These are phyloP conservation scores for Carex cristatella DNA, from an alignment of 176 grass and related monocot species.

Conservation along the genomic window DNA sequence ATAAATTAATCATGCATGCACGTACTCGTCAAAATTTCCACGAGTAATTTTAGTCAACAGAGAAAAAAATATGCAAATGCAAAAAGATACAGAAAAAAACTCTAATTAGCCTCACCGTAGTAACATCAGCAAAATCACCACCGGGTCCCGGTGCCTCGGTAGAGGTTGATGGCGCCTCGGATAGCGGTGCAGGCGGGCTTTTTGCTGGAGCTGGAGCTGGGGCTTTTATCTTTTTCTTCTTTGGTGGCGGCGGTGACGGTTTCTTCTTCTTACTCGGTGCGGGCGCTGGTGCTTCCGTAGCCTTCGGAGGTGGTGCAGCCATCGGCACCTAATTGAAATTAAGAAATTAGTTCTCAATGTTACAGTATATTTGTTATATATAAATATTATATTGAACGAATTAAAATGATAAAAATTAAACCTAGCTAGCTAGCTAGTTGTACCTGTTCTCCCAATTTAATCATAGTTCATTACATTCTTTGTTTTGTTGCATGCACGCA, in stretches of 20 bases:
- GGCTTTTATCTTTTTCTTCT: slow-evolving; percentile 10
- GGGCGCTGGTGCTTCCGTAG: background rate
- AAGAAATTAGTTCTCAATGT: background rate
- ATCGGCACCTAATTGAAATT: background rate
- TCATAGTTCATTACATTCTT: background rate
- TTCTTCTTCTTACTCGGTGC: slow-evolving; percentile 6
- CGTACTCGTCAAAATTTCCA: background rate
- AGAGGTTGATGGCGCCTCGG: background rate
- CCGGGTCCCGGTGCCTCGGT: background rate
- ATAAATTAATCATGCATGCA: background rate
- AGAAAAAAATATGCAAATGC: background rate
- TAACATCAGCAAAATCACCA: background rate
- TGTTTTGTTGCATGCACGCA: background rate
- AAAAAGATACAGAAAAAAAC: background rate
- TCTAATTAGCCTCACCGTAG: background rate
- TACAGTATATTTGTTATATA: background rate
- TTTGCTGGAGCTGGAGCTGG: slow-evolving; percentile 7
- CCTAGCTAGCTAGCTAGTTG: background rate
- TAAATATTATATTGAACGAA: background rate
- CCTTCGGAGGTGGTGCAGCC: background rate
- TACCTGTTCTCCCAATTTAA: background rate
- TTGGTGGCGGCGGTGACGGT: slow-evolving; percentile 2
- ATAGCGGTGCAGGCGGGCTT: background rate
- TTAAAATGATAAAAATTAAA: background rate
- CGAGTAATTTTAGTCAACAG: background rate